phyloP scores from a whole-genome alignment of 345 rosid genomes.

The Eucalyptus lansdowneana region DNA sequence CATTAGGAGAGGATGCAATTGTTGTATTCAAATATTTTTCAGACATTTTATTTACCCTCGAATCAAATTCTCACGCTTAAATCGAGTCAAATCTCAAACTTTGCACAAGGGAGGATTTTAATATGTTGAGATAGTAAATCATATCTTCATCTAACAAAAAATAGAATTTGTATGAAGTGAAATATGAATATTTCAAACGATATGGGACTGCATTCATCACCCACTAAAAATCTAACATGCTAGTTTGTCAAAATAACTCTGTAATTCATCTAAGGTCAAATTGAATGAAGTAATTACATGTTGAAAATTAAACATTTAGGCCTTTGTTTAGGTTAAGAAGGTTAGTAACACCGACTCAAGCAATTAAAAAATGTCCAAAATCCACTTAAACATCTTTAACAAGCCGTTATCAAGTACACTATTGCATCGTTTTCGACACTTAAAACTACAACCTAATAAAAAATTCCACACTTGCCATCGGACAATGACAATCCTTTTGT shows the following conservation, averaged over 20 bases:
- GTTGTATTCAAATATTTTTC: neutral
- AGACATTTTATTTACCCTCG: neutral
- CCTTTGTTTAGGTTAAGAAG: neutral
- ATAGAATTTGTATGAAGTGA: neutral
- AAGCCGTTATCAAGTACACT: neutral
- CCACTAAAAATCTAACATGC: neutral
- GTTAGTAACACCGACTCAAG: neutral
- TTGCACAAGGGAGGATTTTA: neutral
- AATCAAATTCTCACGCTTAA: neutral
- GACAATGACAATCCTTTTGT: neutral
- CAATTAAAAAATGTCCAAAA: neutral
- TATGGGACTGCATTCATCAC: neutral
- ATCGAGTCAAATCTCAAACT: neutral
- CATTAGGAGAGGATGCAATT: neutral
- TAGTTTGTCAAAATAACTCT: neutral
- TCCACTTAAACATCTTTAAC: neutral
- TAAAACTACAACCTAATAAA: neutral
- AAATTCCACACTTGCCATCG: neutral
- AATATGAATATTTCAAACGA: neutral
- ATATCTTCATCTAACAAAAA: neutral
- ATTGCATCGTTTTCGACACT: neutral
- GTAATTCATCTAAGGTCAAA: neutral
- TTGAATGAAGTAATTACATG: neutral
- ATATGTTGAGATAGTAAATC: neutral
- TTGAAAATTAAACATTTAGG: neutral